These are phyloP conservation scores for Wickerhamiella sergipiensis DNA, from an alignment of 805 yeast genomes.

Conservation along the genomic window DNA sequence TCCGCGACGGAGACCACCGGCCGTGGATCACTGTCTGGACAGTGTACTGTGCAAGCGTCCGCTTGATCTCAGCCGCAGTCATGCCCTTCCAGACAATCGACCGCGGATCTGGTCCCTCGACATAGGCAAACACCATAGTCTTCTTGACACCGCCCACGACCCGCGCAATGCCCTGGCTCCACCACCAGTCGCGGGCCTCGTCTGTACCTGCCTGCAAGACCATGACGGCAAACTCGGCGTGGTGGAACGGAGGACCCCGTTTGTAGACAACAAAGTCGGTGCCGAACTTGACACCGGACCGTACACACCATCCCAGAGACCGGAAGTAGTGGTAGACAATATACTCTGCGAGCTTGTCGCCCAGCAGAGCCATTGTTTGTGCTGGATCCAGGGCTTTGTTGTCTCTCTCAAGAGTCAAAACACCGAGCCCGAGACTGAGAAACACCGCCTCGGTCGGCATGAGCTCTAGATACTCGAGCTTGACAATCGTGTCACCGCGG, in stretches of 20 bases:
- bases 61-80: slow-evolving; percentile 19
- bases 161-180: slow-evolving; percentile 58
- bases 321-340: slow-evolving; percentile 77
- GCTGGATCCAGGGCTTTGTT: slow-evolving; percentile 6
- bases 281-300: slow-evolving; percentile 87
- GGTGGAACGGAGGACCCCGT: slow-evolving; percentile 90
- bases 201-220: slow-evolving; percentile 30
- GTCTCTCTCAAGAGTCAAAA: slow-evolving; percentile 27
- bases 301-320: slow-evolving; percentile 86
- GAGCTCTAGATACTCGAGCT: slow-evolving; percentile 41
- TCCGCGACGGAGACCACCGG: slow-evolving; percentile 78
- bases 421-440: slow-evolving; percentile 43
- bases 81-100: slow-evolving; percentile 16
- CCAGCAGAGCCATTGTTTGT: not conserved
- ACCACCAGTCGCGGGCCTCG: slow-evolving; percentile 34
- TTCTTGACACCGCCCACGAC: slow-evolving; percentile 83
- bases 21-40: slow-evolving; percentile 56
- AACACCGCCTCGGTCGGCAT: slow-evolving; percentile 68
- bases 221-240: slow-evolving; percentile 72
- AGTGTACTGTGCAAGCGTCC: slow-evolving; percentile 31
- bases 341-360: slow-evolving; percentile 37
- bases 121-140: slow-evolving; percentile 54
- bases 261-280: slow-evolving; percentile 71
- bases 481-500: slow-evolving; percentile 16
- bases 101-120: slow-evolving; percentile 37